Conservation (phyloP, 345 rosid genomes). For the Eutrema japonicum region DNA sequence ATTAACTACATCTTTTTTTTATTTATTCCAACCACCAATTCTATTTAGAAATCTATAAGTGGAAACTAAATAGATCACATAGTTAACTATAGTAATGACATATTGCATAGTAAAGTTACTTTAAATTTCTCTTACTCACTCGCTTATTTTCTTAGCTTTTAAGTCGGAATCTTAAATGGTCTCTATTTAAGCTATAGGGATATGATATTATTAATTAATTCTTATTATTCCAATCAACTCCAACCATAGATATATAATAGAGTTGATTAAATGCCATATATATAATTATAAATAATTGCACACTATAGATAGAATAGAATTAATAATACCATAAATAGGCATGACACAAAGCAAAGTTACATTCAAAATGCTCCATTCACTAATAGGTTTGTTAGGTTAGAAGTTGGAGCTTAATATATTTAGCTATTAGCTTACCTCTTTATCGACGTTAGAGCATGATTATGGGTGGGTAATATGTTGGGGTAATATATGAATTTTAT, state of each 20-base stretch:
- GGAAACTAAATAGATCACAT: neutral
- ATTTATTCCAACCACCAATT: neutral
- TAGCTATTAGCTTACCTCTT: neutral
- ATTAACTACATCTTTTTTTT: neutral
- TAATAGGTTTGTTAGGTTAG: conserved; percentile 36
- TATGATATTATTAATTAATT: neutral
- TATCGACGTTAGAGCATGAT: neutral
- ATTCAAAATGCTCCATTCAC: conserved; percentile 7
- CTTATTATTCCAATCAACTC: conserved; percentile 5
- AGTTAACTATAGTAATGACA: neutral
- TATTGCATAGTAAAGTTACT: neutral
- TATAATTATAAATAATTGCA: too few species aligned
- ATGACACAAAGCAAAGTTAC: conserved; percentile 14
- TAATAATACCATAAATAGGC: conserved; percentile 13
- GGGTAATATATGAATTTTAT: too few species aligned
- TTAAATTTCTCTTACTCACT: neutral
- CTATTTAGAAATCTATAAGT: too few species aligned
- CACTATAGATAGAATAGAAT: neutral
- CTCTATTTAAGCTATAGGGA: neutral
- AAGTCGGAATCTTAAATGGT: neutral
- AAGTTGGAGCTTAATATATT: neutral
- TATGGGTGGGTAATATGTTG: too few species aligned
- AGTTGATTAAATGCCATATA: neutral
- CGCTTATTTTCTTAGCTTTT: neutral
- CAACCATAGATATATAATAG: neutral